phyloP scores from a whole-genome alignment of 495 filamentous ascomycete species.

The Cercophora newfieldiana region DNA sequence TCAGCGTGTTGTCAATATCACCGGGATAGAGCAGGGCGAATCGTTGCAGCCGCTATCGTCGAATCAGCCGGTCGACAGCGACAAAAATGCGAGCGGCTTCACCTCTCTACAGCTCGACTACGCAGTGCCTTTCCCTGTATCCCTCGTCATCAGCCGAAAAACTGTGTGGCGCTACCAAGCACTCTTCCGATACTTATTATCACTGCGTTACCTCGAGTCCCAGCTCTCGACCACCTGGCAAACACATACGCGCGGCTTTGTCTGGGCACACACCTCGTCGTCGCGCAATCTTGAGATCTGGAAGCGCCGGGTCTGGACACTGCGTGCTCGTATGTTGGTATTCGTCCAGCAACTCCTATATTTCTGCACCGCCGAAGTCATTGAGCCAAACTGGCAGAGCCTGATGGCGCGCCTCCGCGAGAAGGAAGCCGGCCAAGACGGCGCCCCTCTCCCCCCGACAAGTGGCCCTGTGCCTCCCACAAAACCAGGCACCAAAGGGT shows the following conservation, averaged over 20 bases:
- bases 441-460: background rate
- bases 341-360: conserved; percentile 96
- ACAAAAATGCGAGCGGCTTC: conserved; percentile 85
- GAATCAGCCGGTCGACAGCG: conserved; percentile 63
- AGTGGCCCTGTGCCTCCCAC: background rate
- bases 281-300: conserved; percentile 78
- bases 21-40: conserved; percentile 87
- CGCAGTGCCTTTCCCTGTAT: conserved; percentile 92
- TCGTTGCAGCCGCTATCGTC: conserved; percentile 48
- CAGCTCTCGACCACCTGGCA: conserved; percentile 84
- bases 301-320: conserved; percentile 90
- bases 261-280: conserved; percentile 79
- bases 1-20: conserved; percentile 94
- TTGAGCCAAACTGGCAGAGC: conserved; percentile 94
- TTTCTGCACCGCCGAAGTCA: conserved; percentile 94
- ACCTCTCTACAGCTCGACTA: conserved; percentile 93
- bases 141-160: conserved; percentile 92
- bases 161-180: conserved; percentile 94
- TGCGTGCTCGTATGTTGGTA: conserved; percentile 90
- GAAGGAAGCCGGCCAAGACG: conserved; percentile 51
- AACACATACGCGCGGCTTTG: conserved; percentile 79
- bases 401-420: conserved; percentile 81
- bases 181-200: conserved; percentile 88
- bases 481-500: conserved; percentile 32
- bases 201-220: conserved; percentile 83